These are phyloP conservation scores for Euryodendron excelsum DNA, from an alignment of 148 eudicot genomes.

Conservation along the genomic window DNA sequence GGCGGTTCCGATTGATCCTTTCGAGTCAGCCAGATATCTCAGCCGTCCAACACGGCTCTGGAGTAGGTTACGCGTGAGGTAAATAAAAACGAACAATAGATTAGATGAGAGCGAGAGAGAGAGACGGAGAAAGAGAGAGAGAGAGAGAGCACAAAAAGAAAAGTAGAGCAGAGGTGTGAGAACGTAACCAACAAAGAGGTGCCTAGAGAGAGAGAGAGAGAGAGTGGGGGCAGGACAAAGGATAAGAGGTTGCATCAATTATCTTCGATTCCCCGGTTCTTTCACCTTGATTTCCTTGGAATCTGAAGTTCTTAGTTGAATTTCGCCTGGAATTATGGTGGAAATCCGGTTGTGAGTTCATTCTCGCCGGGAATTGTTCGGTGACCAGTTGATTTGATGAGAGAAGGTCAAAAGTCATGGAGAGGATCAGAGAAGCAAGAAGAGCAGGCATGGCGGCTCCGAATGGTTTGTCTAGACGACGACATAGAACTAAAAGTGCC, in stretches of 20 bases:
- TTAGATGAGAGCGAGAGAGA: background rate
- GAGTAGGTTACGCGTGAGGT: background rate
- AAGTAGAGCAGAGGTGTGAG: too few species aligned
- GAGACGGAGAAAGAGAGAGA: too few species aligned
- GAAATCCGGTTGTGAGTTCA: background rate
- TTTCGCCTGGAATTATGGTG: background rate
- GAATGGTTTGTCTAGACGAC: background rate
- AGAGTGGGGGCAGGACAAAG: background rate
- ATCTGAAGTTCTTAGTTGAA: too few species aligned
- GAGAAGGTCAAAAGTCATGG: background rate
- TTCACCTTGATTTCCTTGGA: too few species aligned
- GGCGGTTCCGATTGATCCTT: background rate
- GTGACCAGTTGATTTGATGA: background rate
- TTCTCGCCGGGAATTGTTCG: background rate
- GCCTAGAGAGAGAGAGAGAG: background rate
- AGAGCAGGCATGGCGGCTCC: background rate
- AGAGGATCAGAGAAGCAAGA: background rate
- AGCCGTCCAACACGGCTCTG: background rate
- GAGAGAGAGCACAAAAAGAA: too few species aligned
- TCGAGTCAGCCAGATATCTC: background rate
- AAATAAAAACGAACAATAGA: background rate
- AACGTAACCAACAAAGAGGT: too few species aligned
- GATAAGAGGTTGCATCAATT: too few species aligned
- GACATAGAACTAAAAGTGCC: background rate
- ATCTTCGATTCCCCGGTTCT: too few species aligned